Conservation (phyloP, 148 eudicot genomes). For the Cornus florida region DNA sequence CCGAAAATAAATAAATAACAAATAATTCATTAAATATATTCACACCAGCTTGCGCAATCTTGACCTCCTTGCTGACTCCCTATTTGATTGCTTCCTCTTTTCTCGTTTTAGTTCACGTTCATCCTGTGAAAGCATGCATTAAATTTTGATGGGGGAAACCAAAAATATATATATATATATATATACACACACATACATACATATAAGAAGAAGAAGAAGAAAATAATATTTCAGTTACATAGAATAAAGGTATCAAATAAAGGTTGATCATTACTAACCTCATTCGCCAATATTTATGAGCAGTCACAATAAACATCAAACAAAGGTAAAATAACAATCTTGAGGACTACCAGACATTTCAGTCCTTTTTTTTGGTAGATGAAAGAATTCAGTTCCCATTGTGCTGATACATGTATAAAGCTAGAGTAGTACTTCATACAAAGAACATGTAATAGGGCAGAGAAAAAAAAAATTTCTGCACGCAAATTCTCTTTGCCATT, state of each 20-base stretch:
- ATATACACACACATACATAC: neutral
- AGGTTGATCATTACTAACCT: neutral
- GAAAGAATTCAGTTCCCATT: neutral
- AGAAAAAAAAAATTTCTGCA: neutral
- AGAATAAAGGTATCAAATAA: neutral
- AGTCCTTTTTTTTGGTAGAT: neutral
- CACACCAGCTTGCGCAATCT: constrained; percentile 80
- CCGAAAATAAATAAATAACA: neutral
- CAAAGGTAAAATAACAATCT: neutral
- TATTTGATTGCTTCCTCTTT: constrained; percentile 77
- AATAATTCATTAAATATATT: neutral
- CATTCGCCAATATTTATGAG: neutral
- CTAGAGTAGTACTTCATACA: neutral
- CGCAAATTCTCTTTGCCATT: neutral
- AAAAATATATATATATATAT: too few relatives aligned
- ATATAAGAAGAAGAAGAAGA: too few relatives aligned
- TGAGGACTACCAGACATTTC: neutral
- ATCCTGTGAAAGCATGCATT: constrained; percentile 43
- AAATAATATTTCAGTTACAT: neutral
- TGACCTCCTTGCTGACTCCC: constrained; percentile 89
- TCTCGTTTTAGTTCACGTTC: constrained; percentile 73
- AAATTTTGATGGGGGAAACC: neutral
- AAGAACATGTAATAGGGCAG: neutral
- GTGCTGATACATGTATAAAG: neutral
- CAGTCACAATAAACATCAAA: neutral